Evolutionary conservation across 2,329 filamentous ascomycete species (phyloP), one percentile per base, ranked within the genome.

Genomic region (Incumbomyces lentus): DNA sequence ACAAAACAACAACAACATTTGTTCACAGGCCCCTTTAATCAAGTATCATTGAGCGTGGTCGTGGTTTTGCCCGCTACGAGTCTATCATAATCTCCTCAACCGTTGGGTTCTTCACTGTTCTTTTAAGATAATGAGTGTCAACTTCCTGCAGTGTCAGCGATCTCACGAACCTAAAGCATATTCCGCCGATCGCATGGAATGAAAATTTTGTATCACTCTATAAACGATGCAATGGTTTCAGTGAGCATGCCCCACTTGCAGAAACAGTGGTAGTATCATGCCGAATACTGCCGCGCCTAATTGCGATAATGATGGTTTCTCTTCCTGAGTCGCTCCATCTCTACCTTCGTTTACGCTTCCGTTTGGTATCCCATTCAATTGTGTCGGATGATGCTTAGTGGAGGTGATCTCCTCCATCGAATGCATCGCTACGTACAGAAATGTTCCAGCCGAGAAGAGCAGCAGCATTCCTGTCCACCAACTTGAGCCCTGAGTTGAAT

Each of bases 361-460:
- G 49, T 69, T 70, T n/a, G 54, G 53, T 40, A 61, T 58, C n/a
- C 62, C 62, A 44, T 67, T 68, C 41, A 47, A 44, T 17, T 81
- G 78, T 18, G 45, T 10, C 33, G 55, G 49, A 18, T 50, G 44
- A 39, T 50, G 49, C 18, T 47, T 49, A n/a, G 44, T 43, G 11
- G 52, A 50, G 8, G 48, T 49, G n/a, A 48, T 35, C 59, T 95
- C 89, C 61, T 93, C 86, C 87, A 96, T 95, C 1, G 89, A 88
- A 61, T 98, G 92, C 89, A 96, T 95, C 1, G 92, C 92, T 36
- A 98, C 92, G 60, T 96, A 95, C 83, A 98, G 67, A 61, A 98
- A 98, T 0, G 92, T 98, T 13, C 92, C 92, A 1, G 84, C 92
- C 0, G 87, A 95, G 62, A 98, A 98, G n/a, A 96, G 70, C 7